Conservation (phyloP, 768 basidiomycete species). For the Leccinum variicolor region DNA sequence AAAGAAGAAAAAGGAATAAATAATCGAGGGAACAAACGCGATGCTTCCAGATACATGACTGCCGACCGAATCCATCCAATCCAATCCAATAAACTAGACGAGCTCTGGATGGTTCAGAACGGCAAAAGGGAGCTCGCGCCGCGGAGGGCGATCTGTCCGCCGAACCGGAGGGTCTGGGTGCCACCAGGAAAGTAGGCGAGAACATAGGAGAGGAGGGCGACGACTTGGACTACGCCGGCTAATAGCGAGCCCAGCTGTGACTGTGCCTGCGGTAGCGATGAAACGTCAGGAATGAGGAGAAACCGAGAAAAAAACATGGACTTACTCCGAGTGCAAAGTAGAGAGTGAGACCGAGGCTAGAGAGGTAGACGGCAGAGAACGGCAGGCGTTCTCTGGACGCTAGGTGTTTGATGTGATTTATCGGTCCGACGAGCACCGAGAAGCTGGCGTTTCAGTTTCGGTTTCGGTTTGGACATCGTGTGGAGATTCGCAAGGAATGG, state of each 20-base stretch:
- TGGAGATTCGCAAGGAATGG: not conserved
- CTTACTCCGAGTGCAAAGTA: conserved; percentile 87
- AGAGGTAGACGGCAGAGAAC: conserved; percentile 80
- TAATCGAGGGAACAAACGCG: not conserved
- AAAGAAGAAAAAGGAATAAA: not conserved
- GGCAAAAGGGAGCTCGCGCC: conserved; percentile 84
- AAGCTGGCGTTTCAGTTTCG: conserved; percentile 43
- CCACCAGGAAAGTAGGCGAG: conserved; percentile 96
- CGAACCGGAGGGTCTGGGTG: conserved; percentile 73
- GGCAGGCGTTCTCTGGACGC: conserved; percentile 79
- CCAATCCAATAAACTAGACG: not conserved
- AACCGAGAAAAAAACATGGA: too few species aligned
- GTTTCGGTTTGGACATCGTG: not conserved
- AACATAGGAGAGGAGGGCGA: conserved; percentile 84
- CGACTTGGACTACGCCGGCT: conserved; percentile 77
- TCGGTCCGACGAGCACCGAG: conserved; percentile 82
- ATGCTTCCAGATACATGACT: not conserved
- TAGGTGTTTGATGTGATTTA: conserved; percentile 90
- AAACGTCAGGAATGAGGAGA: not conserved
- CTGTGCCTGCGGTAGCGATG: conserved; percentile 47
- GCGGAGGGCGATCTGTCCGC: conserved; percentile 75
- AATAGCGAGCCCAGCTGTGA: conserved; percentile 87
- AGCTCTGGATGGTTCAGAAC: conserved; percentile 40
- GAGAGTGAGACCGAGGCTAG: conserved; percentile 79
- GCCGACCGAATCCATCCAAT: not conserved